Conservation (phyloP, 2,329 filamentous ascomycete genomes). For the Xylaria arbuscula region DNA sequence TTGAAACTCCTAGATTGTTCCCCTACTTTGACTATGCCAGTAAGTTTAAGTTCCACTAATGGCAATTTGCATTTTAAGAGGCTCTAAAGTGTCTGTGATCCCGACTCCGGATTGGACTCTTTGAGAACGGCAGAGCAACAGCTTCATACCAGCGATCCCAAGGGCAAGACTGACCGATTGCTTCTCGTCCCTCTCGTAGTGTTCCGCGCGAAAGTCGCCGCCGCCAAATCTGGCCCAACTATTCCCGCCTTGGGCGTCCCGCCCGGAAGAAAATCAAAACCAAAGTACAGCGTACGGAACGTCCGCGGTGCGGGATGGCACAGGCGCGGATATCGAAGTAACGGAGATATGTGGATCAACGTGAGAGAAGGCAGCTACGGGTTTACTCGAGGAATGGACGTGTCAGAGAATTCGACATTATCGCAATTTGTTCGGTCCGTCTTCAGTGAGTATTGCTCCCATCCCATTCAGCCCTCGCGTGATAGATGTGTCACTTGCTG, state of each 20-base stretch:
- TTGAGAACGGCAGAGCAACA: no score
- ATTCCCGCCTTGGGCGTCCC: not conserved
- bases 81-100: not conserved
- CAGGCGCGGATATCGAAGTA: not conserved
- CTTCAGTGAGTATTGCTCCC: not conserved
- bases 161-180: not conserved
- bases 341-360: not conserved
- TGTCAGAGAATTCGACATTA: not conserved
- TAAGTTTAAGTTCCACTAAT: not conserved
- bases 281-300: not conserved
- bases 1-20: not conserved
- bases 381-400: not conserved
- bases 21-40: not conserved
- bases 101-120: not conserved
- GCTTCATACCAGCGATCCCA: not conserved
- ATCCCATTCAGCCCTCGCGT: not conserved
- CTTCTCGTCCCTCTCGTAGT: not conserved
- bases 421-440: not conserved
- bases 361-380: not conserved
- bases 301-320: not conserved
- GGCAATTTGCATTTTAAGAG: not conserved
- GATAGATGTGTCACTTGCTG: not conserved
- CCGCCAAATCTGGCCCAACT: not conserved
- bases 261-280: not conserved
- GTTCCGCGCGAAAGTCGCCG: not conserved